Base-by-base conservation (phyloP, 225 moss, liverwort and hornwort genomes). In the Polytrichum formosum region DNA sequence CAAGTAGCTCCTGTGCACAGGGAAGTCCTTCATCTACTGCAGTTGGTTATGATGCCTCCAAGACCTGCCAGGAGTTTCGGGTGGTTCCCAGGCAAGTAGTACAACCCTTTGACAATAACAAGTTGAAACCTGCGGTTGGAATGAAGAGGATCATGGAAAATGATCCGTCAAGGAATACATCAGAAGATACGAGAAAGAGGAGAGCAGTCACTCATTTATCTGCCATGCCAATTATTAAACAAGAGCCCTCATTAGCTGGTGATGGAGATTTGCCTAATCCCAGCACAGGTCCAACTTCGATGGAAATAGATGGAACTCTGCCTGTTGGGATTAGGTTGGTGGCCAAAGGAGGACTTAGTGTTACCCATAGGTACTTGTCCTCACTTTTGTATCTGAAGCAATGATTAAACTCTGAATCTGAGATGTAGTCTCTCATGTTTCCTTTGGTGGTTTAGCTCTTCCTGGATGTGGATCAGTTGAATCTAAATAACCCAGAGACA, bases 51-150 rank as follows among this genome's bases (percentile, higher is more conserved):
- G 67, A 79, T 79, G 63, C 61, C 37, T 74, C 82, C 33, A 67
- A 55, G 63, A 77, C 28, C 64, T 79, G 74, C 64, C 72, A 75
- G 74, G 79, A 72, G 70, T 77, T 79, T 75, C 67, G 72, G 35
- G 77, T 77, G 58, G 67, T 79, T 63, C 23, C 53, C 29, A 80
- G 77, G 67, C 74, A 75, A 73, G 61, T 67, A n/a, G 56, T 28
- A 60, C 77, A 78, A 60, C 61, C 68, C 53, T 58, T 65, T 8
- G 64, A 31, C 56, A 77, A 31, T 64, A 62, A 78, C 23, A 65
- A 64, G 16, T 71, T 63, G 26, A 61, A 4, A 69, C 18, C 75
- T 29, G 17, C 65, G 5, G 55, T 31, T 53, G 73, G 79, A 70
- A 65, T 72, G 21, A 83, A 77, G 59, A 69, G 73, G 28, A 64